Evolutionary conservation across 257 asterid genomes (phyloP).

Genomic region (Nicotiana sylvestris): DNA sequence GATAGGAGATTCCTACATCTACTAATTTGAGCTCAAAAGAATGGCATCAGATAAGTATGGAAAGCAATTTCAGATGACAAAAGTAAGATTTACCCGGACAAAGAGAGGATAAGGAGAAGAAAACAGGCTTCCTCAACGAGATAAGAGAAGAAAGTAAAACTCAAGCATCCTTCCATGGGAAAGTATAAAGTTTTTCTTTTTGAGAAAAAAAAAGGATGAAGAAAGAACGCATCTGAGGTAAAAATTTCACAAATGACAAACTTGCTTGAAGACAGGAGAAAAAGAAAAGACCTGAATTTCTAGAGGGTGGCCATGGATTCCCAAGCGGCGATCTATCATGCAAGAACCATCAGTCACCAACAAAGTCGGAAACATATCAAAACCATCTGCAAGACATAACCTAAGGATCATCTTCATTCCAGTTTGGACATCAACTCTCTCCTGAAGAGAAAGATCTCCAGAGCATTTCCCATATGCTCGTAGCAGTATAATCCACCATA

Average conservation of each 20-base stretch:
- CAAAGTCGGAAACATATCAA: slow-evolving; percentile 81
- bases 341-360: slow-evolving; percentile 80
- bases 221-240: background rate
- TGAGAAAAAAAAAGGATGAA: no score
- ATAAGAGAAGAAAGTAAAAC: background rate
- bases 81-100: background rate
- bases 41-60: background rate
- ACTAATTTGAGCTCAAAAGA: background rate
- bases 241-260: background rate
- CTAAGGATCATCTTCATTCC: slow-evolving; percentile 70
- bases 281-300: slow-evolving; percentile 60
- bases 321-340: slow-evolving; percentile 93
- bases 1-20: background rate
- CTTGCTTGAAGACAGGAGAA: slow-evolving; percentile 6
- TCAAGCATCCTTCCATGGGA: background rate
- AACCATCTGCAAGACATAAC: slow-evolving; percentile 77
- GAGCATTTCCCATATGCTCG: slow-evolving; percentile 81
- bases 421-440: slow-evolving; percentile 71
- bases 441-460: slow-evolving; percentile 76
- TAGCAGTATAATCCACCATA: slow-evolving; percentile 82
- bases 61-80: background rate
- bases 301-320: slow-evolving; percentile 83
- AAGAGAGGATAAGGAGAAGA: slow-evolving; percentile 6
- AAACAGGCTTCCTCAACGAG: no score
- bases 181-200: background rate